Percentiles rank a stretch among this genome's conserved stretches.
phyloP scores from a whole-genome alignment of 1,139 yeast genomes.

The Yamadazyma diddensiae region DNA sequence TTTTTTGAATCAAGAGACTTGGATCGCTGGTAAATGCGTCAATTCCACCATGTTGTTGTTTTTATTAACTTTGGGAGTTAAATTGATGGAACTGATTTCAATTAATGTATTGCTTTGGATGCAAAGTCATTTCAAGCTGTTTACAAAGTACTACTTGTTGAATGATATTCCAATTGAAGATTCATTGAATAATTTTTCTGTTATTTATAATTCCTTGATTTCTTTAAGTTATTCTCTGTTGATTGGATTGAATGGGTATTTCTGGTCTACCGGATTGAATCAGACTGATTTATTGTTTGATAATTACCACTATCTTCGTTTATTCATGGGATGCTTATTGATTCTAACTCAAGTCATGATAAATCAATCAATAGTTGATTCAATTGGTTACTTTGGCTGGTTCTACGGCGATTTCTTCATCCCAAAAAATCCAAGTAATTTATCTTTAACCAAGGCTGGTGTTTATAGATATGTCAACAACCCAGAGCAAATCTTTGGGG shows the following conservation, averaged over 20 bases:
- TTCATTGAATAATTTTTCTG: constrained; percentile 77
- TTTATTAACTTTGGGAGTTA: constrained; percentile 45
- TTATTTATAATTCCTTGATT: constrained; percentile 56
- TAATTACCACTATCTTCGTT: constrained; percentile 53
- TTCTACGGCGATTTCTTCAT: constrained; percentile 85
- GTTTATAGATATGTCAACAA: constrained; percentile 81
- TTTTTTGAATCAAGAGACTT: constrained; percentile 9
- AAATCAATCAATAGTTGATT: constrained; percentile 64
- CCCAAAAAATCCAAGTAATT: constrained; percentile 40
- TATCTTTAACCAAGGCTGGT: constrained; percentile 68
- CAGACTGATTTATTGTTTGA: constrained; percentile 19
- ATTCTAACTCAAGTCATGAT: constrained; percentile 70
- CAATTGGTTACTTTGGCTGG: constrained; percentile 87
- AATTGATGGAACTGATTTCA: constrained; percentile 51
- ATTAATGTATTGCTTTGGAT: constrained; percentile 53
- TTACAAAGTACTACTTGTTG: constrained; percentile 66
- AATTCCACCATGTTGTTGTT: constrained; percentile 23
- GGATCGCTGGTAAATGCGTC: constrained; percentile 1
- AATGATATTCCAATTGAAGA: constrained; percentile 66
- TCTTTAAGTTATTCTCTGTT: constrained; percentile 46
- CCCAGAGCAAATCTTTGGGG: constrained; percentile 81
- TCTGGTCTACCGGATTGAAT: constrained; percentile 20
- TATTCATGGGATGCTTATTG: constrained; percentile 54
- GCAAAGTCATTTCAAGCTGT: constrained; percentile 62
- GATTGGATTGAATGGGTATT: constrained; percentile 39